phyloP scores from a whole-genome alignment of 2,329 filamentous ascomycete species.

The Alternaria longipes region DNA sequence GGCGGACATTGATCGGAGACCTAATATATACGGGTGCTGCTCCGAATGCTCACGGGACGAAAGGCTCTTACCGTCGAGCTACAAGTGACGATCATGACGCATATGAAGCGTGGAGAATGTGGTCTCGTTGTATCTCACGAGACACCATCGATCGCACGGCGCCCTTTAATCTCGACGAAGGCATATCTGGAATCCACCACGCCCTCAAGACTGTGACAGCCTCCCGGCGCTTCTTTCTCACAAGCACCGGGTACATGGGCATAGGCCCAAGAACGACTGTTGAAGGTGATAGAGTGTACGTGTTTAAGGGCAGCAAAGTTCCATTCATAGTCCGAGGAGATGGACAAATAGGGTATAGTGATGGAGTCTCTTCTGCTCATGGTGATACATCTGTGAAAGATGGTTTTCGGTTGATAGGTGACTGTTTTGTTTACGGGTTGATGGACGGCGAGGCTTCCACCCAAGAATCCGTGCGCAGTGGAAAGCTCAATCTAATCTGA shows the following conservation, averaged over 20 bases:
- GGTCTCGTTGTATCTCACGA: slow-evolving; percentile 33
- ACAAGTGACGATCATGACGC: slow-evolving; percentile 19
- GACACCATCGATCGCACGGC: slow-evolving; percentile 26
- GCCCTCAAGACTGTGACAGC: slow-evolving; percentile 28
- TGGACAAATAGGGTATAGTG: neutral
- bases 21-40: slow-evolving; percentile 12
- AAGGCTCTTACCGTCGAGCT: slow-evolving; percentile 21
- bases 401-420: slow-evolving; percentile 23
- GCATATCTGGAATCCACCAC: slow-evolving; percentile 28
- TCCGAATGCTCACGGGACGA: neutral
- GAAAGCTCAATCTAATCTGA: slow-evolving; percentile 9
- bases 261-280: slow-evolving; percentile 25
- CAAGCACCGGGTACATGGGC: slow-evolving; percentile 29
- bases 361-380: neutral
- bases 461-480: neutral
- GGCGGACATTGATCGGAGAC: slow-evolving; percentile 28
- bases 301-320: slow-evolving; percentile 24
- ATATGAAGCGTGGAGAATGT: slow-evolving; percentile 29
- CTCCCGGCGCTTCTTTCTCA: slow-evolving; percentile 32
- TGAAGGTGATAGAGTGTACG: slow-evolving; percentile 25
- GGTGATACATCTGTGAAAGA: neutral
- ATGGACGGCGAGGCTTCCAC: slow-evolving; percentile 30
- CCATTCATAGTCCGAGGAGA: slow-evolving; percentile 26
- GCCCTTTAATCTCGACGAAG: slow-evolving; percentile 25
- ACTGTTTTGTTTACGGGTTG: slow-evolving; percentile 29